Base-by-base conservation (phyloP, 805 yeast genomes). In the Candida hispaniensis region DNA sequence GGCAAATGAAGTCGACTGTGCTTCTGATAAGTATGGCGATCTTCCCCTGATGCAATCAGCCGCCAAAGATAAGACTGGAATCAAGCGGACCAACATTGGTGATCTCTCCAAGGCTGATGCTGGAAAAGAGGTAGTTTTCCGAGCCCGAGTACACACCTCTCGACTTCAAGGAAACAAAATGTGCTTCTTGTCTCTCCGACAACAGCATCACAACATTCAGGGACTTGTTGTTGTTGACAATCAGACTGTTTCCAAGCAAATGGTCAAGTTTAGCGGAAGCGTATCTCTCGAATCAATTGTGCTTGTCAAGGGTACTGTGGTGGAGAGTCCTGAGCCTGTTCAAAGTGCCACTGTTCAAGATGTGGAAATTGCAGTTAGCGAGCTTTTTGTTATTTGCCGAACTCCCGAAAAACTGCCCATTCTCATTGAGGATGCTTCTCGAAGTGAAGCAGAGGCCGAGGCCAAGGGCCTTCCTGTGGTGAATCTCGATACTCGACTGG, bases 111-210 rank as follows among this genome's bases (percentile, higher is more conserved):
- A 73, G 39, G 69, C 69, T 15, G 50, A 65, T 51, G 93, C 75
- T 44, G 94, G 88, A 40, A 69, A 75, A 48, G 72, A 73, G 46
- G 80, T 91, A 39, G 66, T 79, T 9, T 74, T 93, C 64, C 76
- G 98, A 63, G 97, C 97, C 29, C 75, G 99, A 63, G 70, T 86
- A 27, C 97, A 91, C 60, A 83, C 75, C 43, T 71, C 88, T 9
- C 80, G 99, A 66, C 79, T 83, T 55, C 97, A 88, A 60, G 94
- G 95, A 59, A 94, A 93, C 51, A 85, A 93, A 45, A 75, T 91
- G 79, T 71, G 80, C 36, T 91, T 91, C 59, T 61, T 88, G 50
- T 74, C 93, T 15, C 74, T 91, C 50, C 79, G 99, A 66, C 98
- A 91, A 66, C 94, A 83, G 63, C 66, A 71, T 38, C 71, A 72